Evolutionary conservation across 208 protist genomes (phyloP).

Genomic region (Crithidia mellificae): DNA sequence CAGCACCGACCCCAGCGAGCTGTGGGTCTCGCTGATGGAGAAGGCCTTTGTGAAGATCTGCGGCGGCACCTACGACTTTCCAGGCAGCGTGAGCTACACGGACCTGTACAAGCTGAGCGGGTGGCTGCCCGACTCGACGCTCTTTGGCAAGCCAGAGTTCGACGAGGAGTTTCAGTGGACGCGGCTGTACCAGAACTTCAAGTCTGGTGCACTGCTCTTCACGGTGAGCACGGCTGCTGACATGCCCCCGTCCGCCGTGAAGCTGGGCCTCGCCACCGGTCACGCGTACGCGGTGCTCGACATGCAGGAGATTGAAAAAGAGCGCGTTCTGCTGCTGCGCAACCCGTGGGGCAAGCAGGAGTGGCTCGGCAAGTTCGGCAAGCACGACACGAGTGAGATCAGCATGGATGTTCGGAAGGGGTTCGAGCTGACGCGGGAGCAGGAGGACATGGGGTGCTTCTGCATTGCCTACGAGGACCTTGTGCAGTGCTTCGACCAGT

Average conservation of each 20-base stretch:
- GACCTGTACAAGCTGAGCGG: slow-evolving; percentile 90
- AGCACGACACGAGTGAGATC: slow-evolving; percentile 47
- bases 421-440: slow-evolving; percentile 46
- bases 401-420: slow-evolving; percentile 42
- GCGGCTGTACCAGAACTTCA: slow-evolving; percentile 57
- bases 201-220: slow-evolving; percentile 63
- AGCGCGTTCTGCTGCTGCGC: slow-evolving; percentile 67
- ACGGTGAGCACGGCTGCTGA: slow-evolving; percentile 56
- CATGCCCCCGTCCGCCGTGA: slow-evolving; percentile 28
- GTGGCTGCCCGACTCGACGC: slow-evolving; percentile 80
- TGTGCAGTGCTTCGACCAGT: slow-evolving; percentile 59
- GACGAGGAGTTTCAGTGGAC: slow-evolving; percentile 78
- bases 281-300: slow-evolving; percentile 84
- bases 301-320: slow-evolving; percentile 50
- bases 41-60: slow-evolving; percentile 87
- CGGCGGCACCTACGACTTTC: slow-evolving; percentile 86
- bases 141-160: slow-evolving; percentile 43
- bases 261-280: slow-evolving; percentile 41
- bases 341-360: slow-evolving; percentile 82
- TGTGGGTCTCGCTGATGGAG: slow-evolving; percentile 89
- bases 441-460: slow-evolving; percentile 77
- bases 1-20: slow-evolving; percentile 49
- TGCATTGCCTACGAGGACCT: slow-evolving; percentile 84
- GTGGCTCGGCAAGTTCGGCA: slow-evolving; percentile 62
- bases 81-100: slow-evolving; percentile 76